These are phyloP conservation scores for Tetradesmus lagerheimii DNA, from an alignment of 139 green algal species.

Conservation along the genomic window DNA sequence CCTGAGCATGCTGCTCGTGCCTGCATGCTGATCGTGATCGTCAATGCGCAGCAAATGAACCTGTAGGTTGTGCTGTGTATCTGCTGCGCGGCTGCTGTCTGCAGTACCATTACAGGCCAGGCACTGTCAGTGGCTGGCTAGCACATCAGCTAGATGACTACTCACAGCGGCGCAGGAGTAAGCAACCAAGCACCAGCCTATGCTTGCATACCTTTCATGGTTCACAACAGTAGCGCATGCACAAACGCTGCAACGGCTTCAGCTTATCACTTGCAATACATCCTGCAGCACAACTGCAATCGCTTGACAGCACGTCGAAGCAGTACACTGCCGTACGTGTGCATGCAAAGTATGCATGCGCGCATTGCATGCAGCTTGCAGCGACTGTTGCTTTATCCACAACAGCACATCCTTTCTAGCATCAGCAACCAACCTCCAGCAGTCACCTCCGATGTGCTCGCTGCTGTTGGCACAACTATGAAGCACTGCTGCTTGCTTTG, in stretches of 20 bases:
- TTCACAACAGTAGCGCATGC: neutral
- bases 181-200: slow-evolving; percentile 1
- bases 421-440: neutral
- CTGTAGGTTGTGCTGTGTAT: neutral
- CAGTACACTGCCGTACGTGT: no score
- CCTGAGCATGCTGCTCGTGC: neutral
- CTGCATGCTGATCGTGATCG: neutral
- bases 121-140: slow-evolving; percentile 88
- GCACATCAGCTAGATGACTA: slow-evolving; percentile 78
- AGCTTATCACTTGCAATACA: no score
- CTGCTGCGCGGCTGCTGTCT: neutral
- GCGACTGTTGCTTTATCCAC: no score
- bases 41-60: neutral
- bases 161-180: slow-evolving; percentile 82
- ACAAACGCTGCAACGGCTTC: neutral
- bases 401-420: neutral
- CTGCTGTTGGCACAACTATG: neutral
- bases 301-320: no score
- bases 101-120: slow-evolving; percentile 94
- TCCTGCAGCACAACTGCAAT: no score
- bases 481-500: neutral
- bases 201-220: no score
- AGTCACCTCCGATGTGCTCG: neutral
- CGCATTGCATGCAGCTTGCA: no score
- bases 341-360: no score